A percentile compares a stretch with the other conserved stretches of the same genome.
Evolutionary conservation across 192 early-diverging fungal genomes (phyloP).

Genomic region (Geranomyces variabilis): DNA sequence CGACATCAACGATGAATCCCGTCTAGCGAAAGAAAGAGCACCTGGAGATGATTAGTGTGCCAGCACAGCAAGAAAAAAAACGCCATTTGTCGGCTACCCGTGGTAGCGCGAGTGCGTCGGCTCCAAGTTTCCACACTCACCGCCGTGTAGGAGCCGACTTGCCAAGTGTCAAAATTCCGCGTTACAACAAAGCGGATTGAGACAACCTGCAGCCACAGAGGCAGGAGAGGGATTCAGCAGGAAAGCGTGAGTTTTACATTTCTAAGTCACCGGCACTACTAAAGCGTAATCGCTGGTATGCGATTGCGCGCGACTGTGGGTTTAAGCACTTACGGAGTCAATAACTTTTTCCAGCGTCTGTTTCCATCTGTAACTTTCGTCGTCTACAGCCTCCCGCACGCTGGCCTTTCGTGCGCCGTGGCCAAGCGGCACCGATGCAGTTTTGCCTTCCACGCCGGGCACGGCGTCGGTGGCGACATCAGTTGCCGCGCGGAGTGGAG

Average conservation of each 20-base stretch:
- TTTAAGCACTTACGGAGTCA: slow-evolving; percentile 28
- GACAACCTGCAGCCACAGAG: no score
- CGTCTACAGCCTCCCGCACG: slow-evolving; percentile 21
- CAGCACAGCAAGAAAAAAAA: no score
- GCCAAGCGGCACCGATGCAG: slow-evolving; percentile 8
- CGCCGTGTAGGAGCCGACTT: slow-evolving; percentile 37
- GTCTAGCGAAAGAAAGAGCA: slow-evolving; percentile 59
- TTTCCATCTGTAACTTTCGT: slow-evolving; percentile 37
- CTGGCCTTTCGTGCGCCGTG: slow-evolving; percentile 18
- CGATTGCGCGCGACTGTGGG: no score
- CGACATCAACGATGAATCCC: slow-evolving; percentile 77
- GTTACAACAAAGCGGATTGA: slow-evolving; percentile 71
- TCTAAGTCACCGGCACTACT: no score
- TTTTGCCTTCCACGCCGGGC: not conserved
- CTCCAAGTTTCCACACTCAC: slow-evolving; percentile 30
- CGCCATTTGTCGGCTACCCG: no score
- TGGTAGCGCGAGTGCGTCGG: no score
- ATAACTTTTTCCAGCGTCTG: slow-evolving; percentile 36
- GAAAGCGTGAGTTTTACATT: no score
- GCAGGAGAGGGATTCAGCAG: no score
- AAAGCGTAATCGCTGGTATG: no score
- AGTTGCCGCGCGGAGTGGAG: no score
- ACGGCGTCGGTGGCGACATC: not conserved
- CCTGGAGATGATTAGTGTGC: slow-evolving; percentile 64
- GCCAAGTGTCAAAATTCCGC: slow-evolving; percentile 58